Conservation (phyloP, 495 filamentous ascomycete species). For the Melanomma pulvis-pyrius region DNA sequence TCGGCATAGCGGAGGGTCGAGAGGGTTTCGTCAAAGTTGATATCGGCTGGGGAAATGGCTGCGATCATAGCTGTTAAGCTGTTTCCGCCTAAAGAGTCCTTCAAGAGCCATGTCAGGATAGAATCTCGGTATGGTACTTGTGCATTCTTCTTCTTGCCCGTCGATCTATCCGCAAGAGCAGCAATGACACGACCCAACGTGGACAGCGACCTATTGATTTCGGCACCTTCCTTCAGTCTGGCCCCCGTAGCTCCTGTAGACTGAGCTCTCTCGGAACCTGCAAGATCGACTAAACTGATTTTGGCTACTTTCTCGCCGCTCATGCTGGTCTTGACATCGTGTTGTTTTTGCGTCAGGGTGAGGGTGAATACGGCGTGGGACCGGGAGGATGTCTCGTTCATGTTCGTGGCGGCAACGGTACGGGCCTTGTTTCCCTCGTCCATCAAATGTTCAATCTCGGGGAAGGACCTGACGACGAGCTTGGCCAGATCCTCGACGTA, state of each 20-base stretch:
- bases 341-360: constrained; percentile 90
- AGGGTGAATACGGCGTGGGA: constrained; percentile 98
- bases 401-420: constrained; percentile 98
- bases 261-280: constrained; percentile 93
- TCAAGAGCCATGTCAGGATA: constrained; percentile 93
- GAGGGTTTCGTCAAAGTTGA: constrained; percentile 98
- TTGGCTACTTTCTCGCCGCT: constrained; percentile 96
- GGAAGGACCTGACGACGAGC: constrained; percentile 93
- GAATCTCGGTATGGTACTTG: constrained; percentile 98
- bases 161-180: constrained; percentile 86
- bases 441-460: constrained; percentile 96
- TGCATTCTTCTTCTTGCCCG: constrained; percentile 74
- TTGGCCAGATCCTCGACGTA: constrained; percentile 99
- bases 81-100: constrained; percentile 97
- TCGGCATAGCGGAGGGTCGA: constrained; percentile 96
- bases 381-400: constrained; percentile 99
- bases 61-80: constrained; percentile 99
- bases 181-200: constrained; percentile 98
- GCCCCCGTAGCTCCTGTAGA: constrained; percentile 96
- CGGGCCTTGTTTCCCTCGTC: constrained; percentile 98
- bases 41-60: constrained; percentile 96
- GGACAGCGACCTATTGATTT: constrained; percentile 96
- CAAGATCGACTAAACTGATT: constrained; percentile 96
- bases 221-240: constrained; percentile 94
- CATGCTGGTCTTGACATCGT: constrained; percentile 92